Evolutionary conservation across 257 asterid genomes (phyloP).

Genomic region (Solanum phureja): DNA sequence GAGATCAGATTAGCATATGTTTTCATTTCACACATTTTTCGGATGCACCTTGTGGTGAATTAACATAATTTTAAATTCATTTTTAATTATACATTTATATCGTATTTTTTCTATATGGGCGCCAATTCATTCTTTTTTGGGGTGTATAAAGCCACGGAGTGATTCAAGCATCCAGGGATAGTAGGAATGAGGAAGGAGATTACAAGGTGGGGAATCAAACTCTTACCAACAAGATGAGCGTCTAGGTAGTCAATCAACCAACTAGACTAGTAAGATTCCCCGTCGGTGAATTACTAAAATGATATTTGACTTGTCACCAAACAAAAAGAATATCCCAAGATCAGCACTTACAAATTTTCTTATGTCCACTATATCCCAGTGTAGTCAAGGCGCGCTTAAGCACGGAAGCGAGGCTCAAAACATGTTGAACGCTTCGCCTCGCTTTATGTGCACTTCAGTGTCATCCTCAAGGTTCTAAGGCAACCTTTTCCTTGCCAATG

Average conservation of each 20-base stretch:
- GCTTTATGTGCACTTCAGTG: too few species aligned
- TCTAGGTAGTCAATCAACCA: background rate
- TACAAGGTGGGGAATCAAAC: background rate
- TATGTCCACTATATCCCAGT: background rate
- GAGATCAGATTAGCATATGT: background rate
- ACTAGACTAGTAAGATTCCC: background rate
- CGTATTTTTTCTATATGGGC: too few species aligned
- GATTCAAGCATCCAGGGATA: background rate
- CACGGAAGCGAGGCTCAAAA: too few species aligned
- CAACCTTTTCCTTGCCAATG: too few species aligned
- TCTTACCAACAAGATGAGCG: background rate
- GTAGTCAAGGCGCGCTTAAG: too few species aligned
- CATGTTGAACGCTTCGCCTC: too few species aligned
- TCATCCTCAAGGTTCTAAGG: too few species aligned
- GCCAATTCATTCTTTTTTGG: too few species aligned
- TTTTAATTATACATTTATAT: background rate
- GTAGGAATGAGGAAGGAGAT: background rate
- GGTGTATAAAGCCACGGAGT: too few species aligned
- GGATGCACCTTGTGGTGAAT: background rate
- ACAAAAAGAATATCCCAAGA: background rate
- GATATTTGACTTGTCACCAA: background rate
- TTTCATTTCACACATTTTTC: background rate
- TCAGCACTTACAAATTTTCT: too few species aligned
- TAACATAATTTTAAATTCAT: background rate
- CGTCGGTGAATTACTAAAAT: background rate